These are phyloP conservation scores for Caloboletus firmus DNA, from an alignment of 1,284 basidiomycete species.

Conservation along the genomic window DNA sequence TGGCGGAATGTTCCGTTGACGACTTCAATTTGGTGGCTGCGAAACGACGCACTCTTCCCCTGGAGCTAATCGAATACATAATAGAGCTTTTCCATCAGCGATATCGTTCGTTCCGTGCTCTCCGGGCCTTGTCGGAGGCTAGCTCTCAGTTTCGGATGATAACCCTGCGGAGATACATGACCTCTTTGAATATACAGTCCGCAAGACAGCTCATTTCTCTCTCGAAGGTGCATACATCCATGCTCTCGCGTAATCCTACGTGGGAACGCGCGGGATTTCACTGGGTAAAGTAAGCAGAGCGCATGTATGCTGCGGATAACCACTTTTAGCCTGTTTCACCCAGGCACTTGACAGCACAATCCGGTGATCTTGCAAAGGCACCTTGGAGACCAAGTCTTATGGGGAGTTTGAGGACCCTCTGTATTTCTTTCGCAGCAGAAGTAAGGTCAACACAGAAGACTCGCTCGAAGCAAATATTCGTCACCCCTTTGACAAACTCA, in stretches of 20 bases:
- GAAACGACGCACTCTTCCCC: conserved; percentile 19
- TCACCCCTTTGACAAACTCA: conserved; percentile 8
- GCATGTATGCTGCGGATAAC: conserved; percentile 23
- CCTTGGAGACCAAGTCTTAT: conserved; percentile 29
- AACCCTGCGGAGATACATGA: conserved; percentile 30
- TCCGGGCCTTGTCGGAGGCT: conserved; percentile 25
- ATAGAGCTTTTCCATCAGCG: conserved; percentile 23
- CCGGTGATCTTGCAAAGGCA: conserved; percentile 22
- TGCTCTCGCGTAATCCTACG: conserved; percentile 13
- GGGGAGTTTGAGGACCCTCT: conserved; percentile 16
- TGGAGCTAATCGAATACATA: conserved; percentile 31
- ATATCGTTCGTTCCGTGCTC: conserved; percentile 21
- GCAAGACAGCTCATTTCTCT: conserved; percentile 24
- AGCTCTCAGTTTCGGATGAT: conserved; percentile 28
- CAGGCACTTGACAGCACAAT: conserved; percentile 22
- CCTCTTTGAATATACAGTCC: conserved; percentile 21
- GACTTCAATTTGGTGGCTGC: neutral
- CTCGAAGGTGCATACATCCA: conserved; percentile 26
- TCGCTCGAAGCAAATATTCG: conserved; percentile 27
- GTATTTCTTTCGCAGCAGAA: conserved; percentile 29
- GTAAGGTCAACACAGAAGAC: conserved; percentile 26
- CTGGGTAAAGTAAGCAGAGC: conserved; percentile 31
- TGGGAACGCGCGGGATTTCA: conserved; percentile 17
- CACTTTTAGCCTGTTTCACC: neutral
- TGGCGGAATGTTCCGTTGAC: conserved; percentile 7